Evolutionary conservation across 345 rosid species (phyloP), one percentile per base, ranked within the genome.

Genomic region (Pugionium dolabratum): DNA sequence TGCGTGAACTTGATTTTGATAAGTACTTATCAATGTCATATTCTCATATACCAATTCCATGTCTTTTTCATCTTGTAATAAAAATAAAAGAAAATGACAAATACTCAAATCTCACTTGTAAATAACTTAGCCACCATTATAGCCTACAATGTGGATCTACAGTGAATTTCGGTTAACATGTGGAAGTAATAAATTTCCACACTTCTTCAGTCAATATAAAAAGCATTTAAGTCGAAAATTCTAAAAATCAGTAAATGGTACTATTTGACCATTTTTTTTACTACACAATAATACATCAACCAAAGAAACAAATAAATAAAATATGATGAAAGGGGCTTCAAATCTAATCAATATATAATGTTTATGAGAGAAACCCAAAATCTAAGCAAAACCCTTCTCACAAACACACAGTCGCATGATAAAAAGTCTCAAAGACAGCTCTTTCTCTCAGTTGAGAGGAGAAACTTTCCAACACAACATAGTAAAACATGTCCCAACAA

Each of bases 301-400:
- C 25, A 36, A 36, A 26, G 26, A 47, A 29, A 40, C 0, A 62
- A 32, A 30, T 0, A 18, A 54, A 10, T 4, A 34, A 8, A 40
- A 46, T 48, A 52, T 45, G 34, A 61, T 62, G 77, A 74, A 74
- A 73, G 67, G 68, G 46, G 73, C 73, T 54, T 74, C 47, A 58
- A 67, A 74, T 61, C 69, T 74, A 74, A 74, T 67, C 54, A 47
- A 60, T 67, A 47, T 31, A 67, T 39, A 31, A 31, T 8, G 11
- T 40, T n/a, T 7, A 4, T n/a, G 57, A 48, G 64, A 61, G 69
- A 74, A 61, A 55, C 73, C 69, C 69, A 67, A 74, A 74, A 41
- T 62, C 59, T 54, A 74, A 67, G 77, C 73, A 67, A 78, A 79
- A 66, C 33, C 67, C 64, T 33, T 37, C 41, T 37, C 41, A 4